Percentiles rank a stretch among this genome's conserved stretches.
phyloP scores from a whole-genome alignment of 192 early-diverging fungal species.

The Thoreauomyces humboldtii region DNA sequence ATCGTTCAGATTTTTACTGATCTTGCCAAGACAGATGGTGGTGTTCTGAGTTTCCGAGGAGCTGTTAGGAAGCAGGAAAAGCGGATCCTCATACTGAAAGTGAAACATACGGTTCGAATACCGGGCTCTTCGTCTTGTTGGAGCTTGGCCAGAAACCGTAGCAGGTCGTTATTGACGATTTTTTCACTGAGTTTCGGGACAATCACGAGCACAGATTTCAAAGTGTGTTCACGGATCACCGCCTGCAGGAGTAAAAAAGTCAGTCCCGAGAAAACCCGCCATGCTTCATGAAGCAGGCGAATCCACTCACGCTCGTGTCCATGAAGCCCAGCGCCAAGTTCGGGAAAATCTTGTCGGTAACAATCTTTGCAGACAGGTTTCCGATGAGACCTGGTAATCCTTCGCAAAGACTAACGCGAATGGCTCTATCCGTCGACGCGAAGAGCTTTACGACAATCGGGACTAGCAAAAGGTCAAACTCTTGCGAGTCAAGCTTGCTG shows the following conservation, averaged over 20 bases:
- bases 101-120: slow-evolving; percentile 68
- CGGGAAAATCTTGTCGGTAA: slow-evolving; percentile 83
- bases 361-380: slow-evolving; percentile 61
- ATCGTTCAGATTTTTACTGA: slow-evolving; percentile 75
- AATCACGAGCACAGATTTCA: slow-evolving; percentile 73
- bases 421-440: slow-evolving; percentile 78
- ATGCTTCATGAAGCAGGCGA: no score
- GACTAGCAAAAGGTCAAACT: slow-evolving; percentile 69
- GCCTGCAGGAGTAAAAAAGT: slow-evolving; percentile 34
- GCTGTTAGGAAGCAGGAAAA: not conserved
- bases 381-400: slow-evolving; percentile 72
- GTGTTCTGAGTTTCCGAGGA: slow-evolving; percentile 69
- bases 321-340: slow-evolving; percentile 83
- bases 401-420: slow-evolving; percentile 83
- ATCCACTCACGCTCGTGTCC: slow-evolving; percentile 59
- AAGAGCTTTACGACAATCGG: slow-evolving; percentile 83
- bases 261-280: no score
- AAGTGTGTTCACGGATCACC: slow-evolving; percentile 87
- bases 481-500: slow-evolving; percentile 53
- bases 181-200: slow-evolving; percentile 55
- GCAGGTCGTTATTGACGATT: slow-evolving; percentile 78
- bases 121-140: slow-evolving; percentile 91
- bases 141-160: slow-evolving; percentile 84
- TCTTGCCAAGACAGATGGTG: slow-evolving; percentile 92
- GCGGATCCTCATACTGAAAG: not conserved